Evolutionary conservation across 2,329 filamentous ascomycete species (phyloP).

Genomic region (Didymella segeticola): DNA sequence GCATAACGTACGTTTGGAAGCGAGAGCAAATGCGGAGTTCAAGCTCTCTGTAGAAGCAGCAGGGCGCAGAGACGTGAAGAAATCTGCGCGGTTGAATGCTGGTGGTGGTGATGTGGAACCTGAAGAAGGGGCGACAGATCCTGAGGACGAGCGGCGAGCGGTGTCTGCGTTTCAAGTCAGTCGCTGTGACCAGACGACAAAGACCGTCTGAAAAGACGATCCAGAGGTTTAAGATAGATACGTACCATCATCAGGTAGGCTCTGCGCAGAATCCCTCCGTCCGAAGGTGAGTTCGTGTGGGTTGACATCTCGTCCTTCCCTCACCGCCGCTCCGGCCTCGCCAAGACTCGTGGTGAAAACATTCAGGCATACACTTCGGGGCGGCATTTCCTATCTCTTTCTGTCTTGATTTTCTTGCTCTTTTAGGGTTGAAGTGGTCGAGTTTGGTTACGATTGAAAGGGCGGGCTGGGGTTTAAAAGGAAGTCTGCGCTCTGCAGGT

Average conservation of each 20-base stretch:
- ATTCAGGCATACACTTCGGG: constrained; percentile 47
- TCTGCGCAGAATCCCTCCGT: constrained; percentile 39
- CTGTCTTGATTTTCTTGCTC: constrained; percentile 16
- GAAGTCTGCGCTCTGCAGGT: constrained; percentile 31
- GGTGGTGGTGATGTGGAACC: constrained; percentile 26
- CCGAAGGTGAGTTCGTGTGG: constrained; percentile 26
- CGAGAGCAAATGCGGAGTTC: constrained; percentile 27
- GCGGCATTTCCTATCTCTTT: constrained; percentile 40
- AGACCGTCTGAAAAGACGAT: not conserved
- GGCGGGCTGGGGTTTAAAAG: constrained; percentile 33
- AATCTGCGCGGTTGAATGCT: constrained; percentile 32
- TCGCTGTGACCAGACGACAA: constrained; percentile 3
- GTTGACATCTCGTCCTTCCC: constrained; percentile 28
- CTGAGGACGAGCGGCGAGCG: constrained; percentile 29
- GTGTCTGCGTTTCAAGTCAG: constrained; percentile 24
- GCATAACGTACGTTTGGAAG: constrained; percentile 38
- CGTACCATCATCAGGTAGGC: constrained; percentile 32
- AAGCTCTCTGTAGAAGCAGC: constrained; percentile 36
- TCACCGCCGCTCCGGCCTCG: constrained; percentile 38
- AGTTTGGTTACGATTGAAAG: constrained; percentile 17
- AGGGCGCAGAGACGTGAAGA: constrained; percentile 32
- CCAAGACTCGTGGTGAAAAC: constrained; percentile 45
- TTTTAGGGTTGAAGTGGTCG: constrained; percentile 20
- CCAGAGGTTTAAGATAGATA: not conserved
- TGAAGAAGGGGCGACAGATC: constrained; percentile 28